Conservation (phyloP, 305 asterid species). For the Fraxinus sp. region DNA sequence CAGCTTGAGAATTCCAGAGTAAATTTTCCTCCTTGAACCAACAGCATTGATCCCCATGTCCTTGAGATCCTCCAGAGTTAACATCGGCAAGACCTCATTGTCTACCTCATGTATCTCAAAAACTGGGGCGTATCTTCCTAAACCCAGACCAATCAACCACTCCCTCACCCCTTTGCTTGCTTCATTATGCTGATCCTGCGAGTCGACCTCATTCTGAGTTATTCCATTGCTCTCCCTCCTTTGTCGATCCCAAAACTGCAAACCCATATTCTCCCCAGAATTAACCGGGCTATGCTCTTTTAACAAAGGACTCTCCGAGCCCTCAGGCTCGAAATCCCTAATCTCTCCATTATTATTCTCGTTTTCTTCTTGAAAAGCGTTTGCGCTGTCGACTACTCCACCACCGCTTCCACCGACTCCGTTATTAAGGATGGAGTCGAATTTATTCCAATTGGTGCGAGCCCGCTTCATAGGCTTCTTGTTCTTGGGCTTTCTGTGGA, state of each 20-base stretch:
- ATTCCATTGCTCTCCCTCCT: constrained; percentile 58
- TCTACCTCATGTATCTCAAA: constrained; percentile 93
- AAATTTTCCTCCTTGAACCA: constrained; percentile 88
- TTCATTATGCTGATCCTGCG: constrained; percentile 44
- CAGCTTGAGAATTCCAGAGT: constrained; percentile 62
- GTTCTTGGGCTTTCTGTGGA: constrained; percentile 53
- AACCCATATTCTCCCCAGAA: constrained; percentile 67
- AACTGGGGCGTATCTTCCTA: constrained; percentile 71
- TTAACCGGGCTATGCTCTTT: constrained; percentile 66
- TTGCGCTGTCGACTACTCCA: constrained; percentile 41
- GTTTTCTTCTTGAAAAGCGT: constrained; percentile 37
- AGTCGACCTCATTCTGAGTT: constrained; percentile 47
- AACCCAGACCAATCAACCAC: constrained; percentile 77
- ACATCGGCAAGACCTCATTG: constrained; percentile 77
- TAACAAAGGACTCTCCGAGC: constrained; percentile 51
- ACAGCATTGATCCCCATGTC: constrained; percentile 95
- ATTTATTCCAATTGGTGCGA: constrained; percentile 76
- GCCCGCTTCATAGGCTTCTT: constrained; percentile 65
- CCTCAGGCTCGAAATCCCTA: constrained; percentile 52
- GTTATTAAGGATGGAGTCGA: constrained; percentile 42
- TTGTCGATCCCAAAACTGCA: constrained; percentile 73
- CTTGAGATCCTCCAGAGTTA: constrained; percentile 89
- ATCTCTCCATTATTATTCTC: constrained; percentile 49
- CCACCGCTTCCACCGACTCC: constrained; percentile 35
- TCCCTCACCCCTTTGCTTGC: constrained; percentile 62